These are phyloP conservation scores for Microascus cirrosus DNA, from an alignment of 2,329 filamentous ascomycete species.

Conservation along the genomic window DNA sequence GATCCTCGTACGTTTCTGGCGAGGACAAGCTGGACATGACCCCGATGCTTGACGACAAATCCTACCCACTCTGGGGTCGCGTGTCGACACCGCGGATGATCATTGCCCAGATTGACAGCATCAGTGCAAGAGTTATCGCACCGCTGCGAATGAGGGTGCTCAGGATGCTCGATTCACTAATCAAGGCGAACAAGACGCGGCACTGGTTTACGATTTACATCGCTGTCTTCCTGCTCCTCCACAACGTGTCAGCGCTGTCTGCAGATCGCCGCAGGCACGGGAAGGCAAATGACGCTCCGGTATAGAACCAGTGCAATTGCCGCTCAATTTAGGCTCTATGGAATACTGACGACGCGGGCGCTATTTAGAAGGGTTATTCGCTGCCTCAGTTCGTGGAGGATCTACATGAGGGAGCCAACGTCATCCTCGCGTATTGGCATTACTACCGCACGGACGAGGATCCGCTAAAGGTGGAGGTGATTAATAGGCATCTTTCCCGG, in stretches of 20 bases:
- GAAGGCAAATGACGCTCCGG: conserved; percentile 18
- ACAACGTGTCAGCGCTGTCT: conserved; percentile 24
- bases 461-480: conserved; percentile 14
- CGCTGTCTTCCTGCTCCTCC: conserved; percentile 7
- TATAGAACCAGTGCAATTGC: conserved; percentile 12
- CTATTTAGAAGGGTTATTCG: conserved; percentile 21
- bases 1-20: conserved; percentile 29
- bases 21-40: conserved; percentile 27
- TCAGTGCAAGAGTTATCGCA: conserved; percentile 22
- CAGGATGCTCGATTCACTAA: conserved; percentile 19
- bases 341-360: background rate
- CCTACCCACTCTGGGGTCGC: conserved; percentile 24
- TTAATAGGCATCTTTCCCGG: conserved; percentile 13
- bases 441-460: conserved; percentile 31
- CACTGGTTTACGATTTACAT: conserved; percentile 8
- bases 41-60: conserved; percentile 18
- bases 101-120: conserved; percentile 31
- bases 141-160: conserved; percentile 21
- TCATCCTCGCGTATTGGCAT: conserved; percentile 36
- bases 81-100: conserved; percentile 31
- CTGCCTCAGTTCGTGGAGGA: conserved; percentile 27
- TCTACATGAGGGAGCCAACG: conserved; percentile 32
- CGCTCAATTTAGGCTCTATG: background rate
- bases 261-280: conserved; percentile 31
- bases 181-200: conserved; percentile 19